Evolutionary conservation across 345 rosid species (phyloP), one percentile per base, ranked within the genome.

Genomic region (Salix arbutifolia): DNA sequence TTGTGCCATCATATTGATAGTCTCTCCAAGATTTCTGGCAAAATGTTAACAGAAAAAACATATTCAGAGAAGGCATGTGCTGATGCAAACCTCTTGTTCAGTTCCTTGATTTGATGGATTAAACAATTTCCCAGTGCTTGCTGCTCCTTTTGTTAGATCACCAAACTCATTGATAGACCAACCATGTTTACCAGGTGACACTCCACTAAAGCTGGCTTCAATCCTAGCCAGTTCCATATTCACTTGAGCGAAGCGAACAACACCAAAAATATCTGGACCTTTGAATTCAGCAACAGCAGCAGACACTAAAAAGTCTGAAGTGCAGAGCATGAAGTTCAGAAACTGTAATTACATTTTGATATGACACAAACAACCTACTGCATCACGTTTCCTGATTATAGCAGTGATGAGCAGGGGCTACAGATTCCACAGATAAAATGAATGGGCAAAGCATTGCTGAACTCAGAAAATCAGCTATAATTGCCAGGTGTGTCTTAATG

Each of bases 211-310:
- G 84, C 70, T 89, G 79, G 94, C 97, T 84, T 96, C 99, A 50
- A 93, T 87, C 83, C 97, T 91, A 65, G 96, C 88, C 80, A 91
- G 83, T 76, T 96, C 98, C 97, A 96, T 90, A 76, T 80, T 90
- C 71, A 91, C 90, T 82, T 93, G 99, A 82, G 97, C 99, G 21
- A 93, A 87, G 46, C 96, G 88, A 60, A 91, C 98, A 48, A 93
- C 98, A 5, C 97, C 97, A 37, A 93, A 96, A n/a, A 91, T 83
- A 19, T 88, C 78, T 16, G 96, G 98, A 65, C 99, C 99, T 84
- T 96, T 96, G 85, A 93, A 92, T 72, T 96, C 99, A 3, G 92
- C 92, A 71, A 96, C 97, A 28, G 97, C 96, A 44, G 99, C 96
- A 42, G 99, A 91, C 76, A 93, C 87, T 70, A 88, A 81, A 86